These are phyloP conservation scores for Nephelium lappaceum DNA, from an alignment of 345 rosid species.

Conservation along the genomic window DNA sequence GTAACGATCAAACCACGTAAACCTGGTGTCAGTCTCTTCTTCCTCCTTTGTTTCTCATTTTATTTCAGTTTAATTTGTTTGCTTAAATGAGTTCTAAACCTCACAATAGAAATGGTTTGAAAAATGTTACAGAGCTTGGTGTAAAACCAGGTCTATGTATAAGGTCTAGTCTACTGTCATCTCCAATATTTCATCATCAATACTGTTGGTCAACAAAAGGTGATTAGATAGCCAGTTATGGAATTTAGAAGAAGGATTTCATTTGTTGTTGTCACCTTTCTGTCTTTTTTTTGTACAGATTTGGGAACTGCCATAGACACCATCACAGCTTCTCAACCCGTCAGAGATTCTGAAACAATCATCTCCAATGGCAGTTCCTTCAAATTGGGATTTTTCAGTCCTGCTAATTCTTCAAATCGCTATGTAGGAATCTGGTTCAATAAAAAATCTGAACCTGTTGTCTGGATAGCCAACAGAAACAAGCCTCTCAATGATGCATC, in stretches of 20 bases:
- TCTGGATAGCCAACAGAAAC: conserved; percentile 64
- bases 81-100: too few species aligned
- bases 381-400: conserved; percentile 65
- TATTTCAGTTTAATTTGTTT: too few species aligned
- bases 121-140: background rate
- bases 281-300: conserved; percentile 12
- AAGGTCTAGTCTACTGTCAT: too few species aligned
- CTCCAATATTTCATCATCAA: background rate
- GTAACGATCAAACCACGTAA: too few species aligned
- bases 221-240: background rate
- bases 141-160: background rate
- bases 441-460: conserved; percentile 25
- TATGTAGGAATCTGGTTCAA: conserved; percentile 64
- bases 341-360: conserved; percentile 42
- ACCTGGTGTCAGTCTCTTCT: too few species aligned
- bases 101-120: background rate
- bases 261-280: conserved; percentile 17
- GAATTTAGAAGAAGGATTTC: background rate
- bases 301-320: conserved; percentile 32
- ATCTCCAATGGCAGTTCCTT: conserved; percentile 34
- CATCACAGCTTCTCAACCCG: conserved; percentile 33
- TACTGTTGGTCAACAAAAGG: background rate
- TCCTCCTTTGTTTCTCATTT: too few species aligned
- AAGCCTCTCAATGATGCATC: conserved; percentile 50
- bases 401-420: conserved; percentile 37